phyloP scores from a whole-genome alignment of 148 eudicot species.

The Cornus suecica region DNA sequence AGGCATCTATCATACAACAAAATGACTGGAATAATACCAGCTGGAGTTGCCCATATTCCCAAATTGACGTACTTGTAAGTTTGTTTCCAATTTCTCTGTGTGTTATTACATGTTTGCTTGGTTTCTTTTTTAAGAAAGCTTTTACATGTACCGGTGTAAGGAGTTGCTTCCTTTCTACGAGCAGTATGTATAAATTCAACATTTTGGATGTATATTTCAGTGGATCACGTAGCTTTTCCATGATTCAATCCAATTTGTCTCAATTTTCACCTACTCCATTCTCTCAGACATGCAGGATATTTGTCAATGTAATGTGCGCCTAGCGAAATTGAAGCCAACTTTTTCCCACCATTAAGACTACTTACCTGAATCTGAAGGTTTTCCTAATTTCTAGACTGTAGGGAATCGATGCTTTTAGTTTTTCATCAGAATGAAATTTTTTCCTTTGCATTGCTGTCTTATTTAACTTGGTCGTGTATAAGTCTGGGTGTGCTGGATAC shows the following conservation, averaged over 20 bases:
- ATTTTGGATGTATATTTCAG: neutral
- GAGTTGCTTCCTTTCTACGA: neutral
- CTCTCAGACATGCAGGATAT: too few relatives aligned
- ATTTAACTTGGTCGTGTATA: neutral
- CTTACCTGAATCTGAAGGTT: neutral
- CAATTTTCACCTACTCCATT: too few relatives aligned
- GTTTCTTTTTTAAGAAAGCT: neutral
- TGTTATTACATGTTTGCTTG: neutral
- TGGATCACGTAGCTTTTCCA: neutral
- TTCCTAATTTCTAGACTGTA: neutral
- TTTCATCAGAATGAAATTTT: neutral
- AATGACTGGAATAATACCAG: conserved; percentile 91
- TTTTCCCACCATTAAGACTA: neutral
- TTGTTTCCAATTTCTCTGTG: conserved; percentile 8
- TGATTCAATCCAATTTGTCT: too few relatives aligned
- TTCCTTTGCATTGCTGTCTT: neutral
- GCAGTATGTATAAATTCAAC: neutral
- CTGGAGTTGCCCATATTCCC: conserved; percentile 74
- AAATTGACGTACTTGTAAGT: conserved; percentile 92
- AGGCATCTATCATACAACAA: conserved; percentile 89
- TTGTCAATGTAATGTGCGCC: too few relatives aligned
- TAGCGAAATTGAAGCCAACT: too few relatives aligned
- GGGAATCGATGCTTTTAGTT: neutral
- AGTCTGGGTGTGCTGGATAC: neutral
- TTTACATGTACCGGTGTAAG: neutral